Evolutionary conservation across 306 rosid genomes (phyloP).

Genomic region (Gillenia trifoliata): DNA sequence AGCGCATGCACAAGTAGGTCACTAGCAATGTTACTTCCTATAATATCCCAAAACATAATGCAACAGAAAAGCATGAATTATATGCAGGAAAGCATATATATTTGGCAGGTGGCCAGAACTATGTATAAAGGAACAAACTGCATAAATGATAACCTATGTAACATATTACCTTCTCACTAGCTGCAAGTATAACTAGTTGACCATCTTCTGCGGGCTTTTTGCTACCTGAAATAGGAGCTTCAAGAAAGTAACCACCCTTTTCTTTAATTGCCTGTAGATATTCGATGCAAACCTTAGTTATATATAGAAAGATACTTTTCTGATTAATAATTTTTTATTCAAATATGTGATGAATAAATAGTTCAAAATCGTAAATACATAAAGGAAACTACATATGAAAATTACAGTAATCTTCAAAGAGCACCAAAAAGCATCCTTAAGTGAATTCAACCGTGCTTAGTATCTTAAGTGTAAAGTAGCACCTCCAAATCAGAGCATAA

Average conservation of each 20-base stretch:
- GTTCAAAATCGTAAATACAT: background rate
- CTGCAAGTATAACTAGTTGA: too few species aligned
- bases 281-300: too few species aligned
- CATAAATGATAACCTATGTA: background rate
- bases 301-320: too few species aligned
- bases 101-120: background rate
- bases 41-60: background rate
- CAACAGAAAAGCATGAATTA: too few species aligned
- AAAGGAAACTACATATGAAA: background rate
- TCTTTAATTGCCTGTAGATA: too few species aligned
- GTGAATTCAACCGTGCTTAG: background rate
- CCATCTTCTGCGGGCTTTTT: too few species aligned
- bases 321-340: background rate
- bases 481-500: background rate
- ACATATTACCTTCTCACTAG: slow-evolving; percentile 51
- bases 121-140: background rate
- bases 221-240: too few species aligned
- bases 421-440: background rate
- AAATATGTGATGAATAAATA: background rate
- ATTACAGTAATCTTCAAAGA: background rate
- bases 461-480: background rate
- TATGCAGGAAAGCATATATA: background rate
- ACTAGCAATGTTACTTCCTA: background rate
- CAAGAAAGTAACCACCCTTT: too few species aligned
- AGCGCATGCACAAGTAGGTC: background rate